Conservation (phyloP, 1,284 basidiomycete genomes). For the Quambalaria eucalypti region DNA sequence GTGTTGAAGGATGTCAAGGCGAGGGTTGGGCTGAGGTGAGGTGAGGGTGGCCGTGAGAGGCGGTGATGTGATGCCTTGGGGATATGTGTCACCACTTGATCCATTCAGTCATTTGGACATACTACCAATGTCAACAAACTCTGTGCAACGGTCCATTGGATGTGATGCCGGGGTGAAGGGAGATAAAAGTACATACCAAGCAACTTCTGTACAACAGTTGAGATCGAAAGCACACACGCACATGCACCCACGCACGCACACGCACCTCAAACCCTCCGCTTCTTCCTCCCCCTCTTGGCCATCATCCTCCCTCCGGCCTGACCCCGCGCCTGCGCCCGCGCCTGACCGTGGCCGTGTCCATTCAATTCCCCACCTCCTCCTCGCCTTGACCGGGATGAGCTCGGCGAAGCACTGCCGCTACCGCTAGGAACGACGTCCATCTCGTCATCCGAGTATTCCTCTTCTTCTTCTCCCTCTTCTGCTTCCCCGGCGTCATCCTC, state of each 20-base stretch:
- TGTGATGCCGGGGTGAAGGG: no score
- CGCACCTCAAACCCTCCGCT: no score
- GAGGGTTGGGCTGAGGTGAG: background rate
- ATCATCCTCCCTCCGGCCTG: no score
- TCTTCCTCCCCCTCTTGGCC: no score
- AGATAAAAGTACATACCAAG: background rate
- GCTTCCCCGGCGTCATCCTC: no score
- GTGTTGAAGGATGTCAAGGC: slow-evolving; percentile 60
- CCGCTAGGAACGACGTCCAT: background rate
- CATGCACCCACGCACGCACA: no score
- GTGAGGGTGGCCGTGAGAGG: background rate
- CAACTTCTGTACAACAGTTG: background rate
- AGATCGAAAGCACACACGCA: no score
- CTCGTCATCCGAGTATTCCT: background rate
- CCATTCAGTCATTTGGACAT: background rate
- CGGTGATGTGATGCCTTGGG: no score
- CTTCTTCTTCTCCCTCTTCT: no score
- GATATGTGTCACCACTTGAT: no score
- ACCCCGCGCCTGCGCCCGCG: no score
- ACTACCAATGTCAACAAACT: background rate
- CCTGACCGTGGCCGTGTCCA: no score
- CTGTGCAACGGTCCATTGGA: background rate
- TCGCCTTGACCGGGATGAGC: background rate
- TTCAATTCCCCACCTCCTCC: background rate
- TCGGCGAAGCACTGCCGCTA: background rate